Base-by-base conservation (phyloP, 2,329 filamentous ascomycete genomes). In the Claviceps purpurea region DNA sequence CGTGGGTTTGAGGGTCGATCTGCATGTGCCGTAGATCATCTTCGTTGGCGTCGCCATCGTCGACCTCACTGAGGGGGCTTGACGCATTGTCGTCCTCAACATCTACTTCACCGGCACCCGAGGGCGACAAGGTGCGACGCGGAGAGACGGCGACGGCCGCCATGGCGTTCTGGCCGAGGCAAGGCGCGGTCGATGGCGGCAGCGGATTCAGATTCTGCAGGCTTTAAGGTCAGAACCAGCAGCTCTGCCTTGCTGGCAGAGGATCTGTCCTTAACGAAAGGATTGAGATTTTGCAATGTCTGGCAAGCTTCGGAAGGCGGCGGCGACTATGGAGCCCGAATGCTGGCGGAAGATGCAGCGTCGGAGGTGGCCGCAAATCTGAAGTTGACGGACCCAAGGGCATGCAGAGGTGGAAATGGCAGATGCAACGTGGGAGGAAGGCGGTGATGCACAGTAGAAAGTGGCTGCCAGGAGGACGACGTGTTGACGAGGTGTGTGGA, bases 41-140 rank as follows among this genome's bases (percentile, higher is more conserved):
- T 56, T 86, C 81, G 50, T 87, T 84, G 44, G 74, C 77, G 56
- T 87, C 83, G 61, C 81, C 81, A 61, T 95, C 87, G 62, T 90
- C 89, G 52, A 95, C 87, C 61, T 96, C 91, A 71, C 89, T 96
- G 60, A 97, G 76, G 62, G 89, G 93, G 68, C 91, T 97, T 41
- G 90, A 96, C 50, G 86, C 76, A 65, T 82, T 83, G 65, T 85
- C 87, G 61, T 83, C 81, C 59, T 78, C 77, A 56, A 72, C 71
- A 61, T 78, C 77, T 57, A 70, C 69, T 52, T 55, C 63, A 57
- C 61, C 64, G 56, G 58, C 54, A 50, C 57, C 59, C 30, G 61
- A 52, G 37, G 76, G 73, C 55, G 75, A 72, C 60, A 73, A 71
- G 58, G 73, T 73, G 60, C 71, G 68, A 59, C 71, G 68, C 63